These are phyloP conservation scores for Hygrophoropsis aurantiaca DNA, from an alignment of 768 basidiomycete species.

Conservation along the genomic window DNA sequence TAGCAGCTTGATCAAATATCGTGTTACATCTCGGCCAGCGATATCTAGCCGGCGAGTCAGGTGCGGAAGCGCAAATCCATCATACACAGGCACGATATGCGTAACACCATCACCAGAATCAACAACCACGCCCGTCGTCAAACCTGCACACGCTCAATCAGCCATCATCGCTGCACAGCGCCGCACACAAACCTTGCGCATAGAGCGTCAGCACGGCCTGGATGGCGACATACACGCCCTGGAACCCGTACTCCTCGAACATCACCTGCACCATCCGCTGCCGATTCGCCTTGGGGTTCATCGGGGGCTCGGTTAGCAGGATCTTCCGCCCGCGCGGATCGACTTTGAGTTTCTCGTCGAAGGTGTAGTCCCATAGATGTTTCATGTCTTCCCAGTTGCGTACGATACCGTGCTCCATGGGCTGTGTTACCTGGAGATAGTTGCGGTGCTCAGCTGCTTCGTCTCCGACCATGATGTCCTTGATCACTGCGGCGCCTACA, in stretches of 20 bases:
- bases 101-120: conserved; percentile 99
- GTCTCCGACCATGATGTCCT: conserved; percentile 98
- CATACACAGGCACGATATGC: conserved; percentile 98
- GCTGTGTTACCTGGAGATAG: conserved; percentile 95
- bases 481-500: conserved; percentile 80
- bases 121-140: conserved; percentile 97
- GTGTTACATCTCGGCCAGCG: conserved; percentile 96
- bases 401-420: conserved; percentile 99
- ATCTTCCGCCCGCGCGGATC: conserved; percentile 87
- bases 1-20: conserved; percentile 98
- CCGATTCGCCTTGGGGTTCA: conserved; percentile 95
- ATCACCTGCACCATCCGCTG: conserved; percentile 96
- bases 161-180: background rate
- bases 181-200: conserved; percentile 79
- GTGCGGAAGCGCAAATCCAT: conserved; percentile 94
- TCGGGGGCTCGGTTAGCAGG: conserved; percentile 95
- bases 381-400: conserved; percentile 99
- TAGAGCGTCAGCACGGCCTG: conserved; percentile 98
- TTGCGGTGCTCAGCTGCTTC: conserved; percentile 93
- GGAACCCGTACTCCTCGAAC: conserved; percentile 98
- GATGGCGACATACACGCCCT: conserved; percentile 95
- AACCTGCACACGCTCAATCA: conserved; percentile 51
- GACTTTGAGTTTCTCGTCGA: conserved; percentile 90
- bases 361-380: conserved; percentile 97
- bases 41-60: conserved; percentile 94